A percentile compares a stretch with the other conserved stretches of the same genome.
These are phyloP conservation scores for Parathielavia appendiculata DNA, from an alignment of 495 filamentous ascomycete species.

Conservation along the genomic window DNA sequence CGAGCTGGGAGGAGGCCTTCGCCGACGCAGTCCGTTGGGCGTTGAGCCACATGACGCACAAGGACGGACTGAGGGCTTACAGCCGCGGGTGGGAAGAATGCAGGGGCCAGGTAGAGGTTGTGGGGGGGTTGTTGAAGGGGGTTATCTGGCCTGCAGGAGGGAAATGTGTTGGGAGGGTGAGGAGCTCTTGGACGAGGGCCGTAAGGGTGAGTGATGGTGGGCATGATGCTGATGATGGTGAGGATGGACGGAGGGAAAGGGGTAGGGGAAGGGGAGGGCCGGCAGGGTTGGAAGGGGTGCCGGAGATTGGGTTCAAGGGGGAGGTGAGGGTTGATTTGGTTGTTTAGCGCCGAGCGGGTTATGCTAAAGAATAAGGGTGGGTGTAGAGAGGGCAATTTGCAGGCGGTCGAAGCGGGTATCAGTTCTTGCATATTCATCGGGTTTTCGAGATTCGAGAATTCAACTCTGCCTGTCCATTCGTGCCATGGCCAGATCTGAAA, in stretches of 20 bases:
- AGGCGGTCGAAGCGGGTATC: no score
- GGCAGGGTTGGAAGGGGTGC: not conserved
- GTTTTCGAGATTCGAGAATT: no score
- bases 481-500: no score
- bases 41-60: conserved; percentile 18
- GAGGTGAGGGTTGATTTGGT: not conserved
- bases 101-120: conserved; percentile 11
- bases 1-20: conserved; percentile 21
- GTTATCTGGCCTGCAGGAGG: conserved; percentile 13
- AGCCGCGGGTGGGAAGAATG: conserved; percentile 18
- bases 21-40: conserved; percentile 26
- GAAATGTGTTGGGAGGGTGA: conserved; percentile 13
- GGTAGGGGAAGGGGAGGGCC: not conserved
- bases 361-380: no score
- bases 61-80: conserved; percentile 11
- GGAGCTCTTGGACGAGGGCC: not conserved
- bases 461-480: no score
- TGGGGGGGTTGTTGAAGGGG: conserved; percentile 10
- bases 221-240: not conserved
- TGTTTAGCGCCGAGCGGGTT: not conserved
- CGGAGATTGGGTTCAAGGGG: not conserved
- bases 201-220: not conserved
- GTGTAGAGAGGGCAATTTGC: no score
- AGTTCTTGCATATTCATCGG: no score
- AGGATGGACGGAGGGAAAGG: not conserved